These are phyloP conservation scores for Pichia nanzhaoensis DNA, from an alignment of 805 yeast species.

Conservation along the genomic window DNA sequence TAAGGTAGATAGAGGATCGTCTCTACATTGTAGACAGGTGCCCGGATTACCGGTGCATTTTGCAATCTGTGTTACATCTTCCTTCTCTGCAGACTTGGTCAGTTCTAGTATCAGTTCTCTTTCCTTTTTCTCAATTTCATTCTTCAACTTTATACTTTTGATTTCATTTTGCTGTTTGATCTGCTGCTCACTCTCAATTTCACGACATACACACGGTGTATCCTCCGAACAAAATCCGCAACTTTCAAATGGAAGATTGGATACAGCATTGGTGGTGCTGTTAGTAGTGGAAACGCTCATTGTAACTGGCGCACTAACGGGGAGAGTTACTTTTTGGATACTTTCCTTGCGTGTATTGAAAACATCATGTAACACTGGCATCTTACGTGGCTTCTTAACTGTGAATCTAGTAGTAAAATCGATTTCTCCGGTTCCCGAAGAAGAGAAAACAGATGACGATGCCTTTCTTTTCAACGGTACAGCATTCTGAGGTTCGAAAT, in stretches of 20 bases:
- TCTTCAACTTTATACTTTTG: constrained; percentile 6
- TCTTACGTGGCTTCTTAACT: constrained; percentile 23
- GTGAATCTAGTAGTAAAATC: constrained; percentile 49
- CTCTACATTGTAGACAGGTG: constrained; percentile 73
- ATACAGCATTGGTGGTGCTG: too few relatives aligned
- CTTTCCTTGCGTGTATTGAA: neutral
- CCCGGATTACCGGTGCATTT: constrained; percentile 88
- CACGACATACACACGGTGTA: constrained; percentile 88
- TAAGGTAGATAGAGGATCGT: constrained; percentile 80
- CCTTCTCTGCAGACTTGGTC: constrained; percentile 7
- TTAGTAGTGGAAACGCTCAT: too few relatives aligned
- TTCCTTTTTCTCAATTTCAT: constrained; percentile 13
- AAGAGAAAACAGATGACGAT: neutral
- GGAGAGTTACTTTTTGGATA: neutral
- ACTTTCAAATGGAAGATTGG: constrained; percentile 41
- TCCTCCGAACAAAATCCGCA: constrained; percentile 95
- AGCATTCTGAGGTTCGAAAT: constrained; percentile 56
- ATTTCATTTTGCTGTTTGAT: neutral
- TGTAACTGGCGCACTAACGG: neutral
- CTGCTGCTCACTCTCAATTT: constrained; percentile 45
- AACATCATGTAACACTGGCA: constrained; percentile 13
- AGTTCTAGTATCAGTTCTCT: constrained; percentile 10
- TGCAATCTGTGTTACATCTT: constrained; percentile 21
- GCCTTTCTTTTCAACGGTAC: constrained; percentile 44
- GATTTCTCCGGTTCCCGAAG: constrained; percentile 29